Percentiles rank a stretch among this genome's conserved stretches.
Conservation (phyloP, 768 basidiomycete genomes). For the Lactifluus subvellereus region DNA sequence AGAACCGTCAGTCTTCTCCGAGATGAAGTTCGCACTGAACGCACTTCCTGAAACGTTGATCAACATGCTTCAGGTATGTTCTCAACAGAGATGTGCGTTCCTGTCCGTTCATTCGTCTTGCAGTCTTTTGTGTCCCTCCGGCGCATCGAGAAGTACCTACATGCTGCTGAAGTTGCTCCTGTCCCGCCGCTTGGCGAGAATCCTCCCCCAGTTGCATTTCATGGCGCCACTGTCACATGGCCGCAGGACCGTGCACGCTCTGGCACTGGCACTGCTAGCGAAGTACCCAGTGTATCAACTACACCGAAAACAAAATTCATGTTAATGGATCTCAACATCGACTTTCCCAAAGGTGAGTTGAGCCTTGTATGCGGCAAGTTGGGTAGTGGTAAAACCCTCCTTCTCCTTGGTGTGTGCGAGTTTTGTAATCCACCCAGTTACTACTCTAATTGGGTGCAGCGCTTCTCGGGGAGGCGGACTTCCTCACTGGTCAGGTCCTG, state of each 20-base stretch:
- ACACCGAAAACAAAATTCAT: conserved; percentile 79
- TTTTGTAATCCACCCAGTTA: not conserved
- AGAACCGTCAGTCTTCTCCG: conserved; percentile 58
- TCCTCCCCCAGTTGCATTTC: conserved; percentile 61
- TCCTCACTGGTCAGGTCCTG: conserved; percentile 72
- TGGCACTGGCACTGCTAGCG: conserved; percentile 32
- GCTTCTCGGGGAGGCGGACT: conserved; percentile 82
- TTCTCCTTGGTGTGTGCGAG: conserved; percentile 53
- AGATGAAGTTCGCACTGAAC: conserved; percentile 84
- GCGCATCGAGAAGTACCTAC: conserved; percentile 87
- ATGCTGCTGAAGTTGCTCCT: conserved; percentile 60
- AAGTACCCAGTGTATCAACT: conserved; percentile 48
- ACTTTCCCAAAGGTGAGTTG: conserved; percentile 74
- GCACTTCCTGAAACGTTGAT: conserved; percentile 89
- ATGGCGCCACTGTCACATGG: conserved; percentile 88
- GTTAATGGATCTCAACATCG: conserved; percentile 68
- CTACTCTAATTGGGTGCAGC: conserved; percentile 36
- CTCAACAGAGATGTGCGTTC: not conserved
- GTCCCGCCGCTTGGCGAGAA: conserved; percentile 55
- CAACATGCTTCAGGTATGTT: conserved; percentile 69
- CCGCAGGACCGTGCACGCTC: conserved; percentile 60
- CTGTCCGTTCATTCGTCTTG: conserved; percentile 3
- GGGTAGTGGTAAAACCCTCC: conserved; percentile 82
- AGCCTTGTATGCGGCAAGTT: conserved; percentile 86
- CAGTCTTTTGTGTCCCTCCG: conserved; percentile 78